Evolutionary conservation across 257 asterid species (phyloP), one percentile per base, ranked within the genome.

Genomic region (Primulina eburnea): DNA sequence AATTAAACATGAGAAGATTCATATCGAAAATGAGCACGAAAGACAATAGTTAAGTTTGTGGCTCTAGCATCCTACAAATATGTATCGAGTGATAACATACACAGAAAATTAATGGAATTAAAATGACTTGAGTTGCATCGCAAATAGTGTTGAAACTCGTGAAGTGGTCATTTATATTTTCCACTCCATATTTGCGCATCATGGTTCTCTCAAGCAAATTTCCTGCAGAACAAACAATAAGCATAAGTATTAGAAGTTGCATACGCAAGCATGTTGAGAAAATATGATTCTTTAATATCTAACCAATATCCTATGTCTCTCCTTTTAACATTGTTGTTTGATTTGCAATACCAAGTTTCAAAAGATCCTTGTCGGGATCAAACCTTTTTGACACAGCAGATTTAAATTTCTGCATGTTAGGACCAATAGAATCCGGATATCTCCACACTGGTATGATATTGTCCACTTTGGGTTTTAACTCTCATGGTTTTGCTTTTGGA

Each of bases 251-350:
- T 12, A 43, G 33, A 59, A 50, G 59, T 68, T 38, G 34, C 56
- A 33, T 4, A 21, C 30, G 55, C 57, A 47, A 67, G 73, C 35
- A 58, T 24, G 73, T 30, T 38, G 63, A 50, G 62, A 64, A 68
- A 65, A 56, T 34, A 60, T 61, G 58, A 6, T 28, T 17, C 68
- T 52, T 52, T 9, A 12, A 66, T 8, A 73, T 83, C 95, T 76
- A 62, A 89, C 97, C 98, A 65, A 91, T 90, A 34, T 94, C 97
- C 81, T 94, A 97, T 17, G 97, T 94, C 84, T 94, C 99, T 71
- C 97, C 99, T 84, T 94, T 91, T 70, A 91, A 81, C 99, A 89
- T 94, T 9, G 99, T 94, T 38, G 99, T 94, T 83, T 94, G 99
- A 81, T 94, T 94, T n/a, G 99, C 99, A 79, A 94, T 88, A 72